Evolutionary conservation across 108 stramenopile species (phyloP).

Genomic region (Nitzschia sp.): DNA sequence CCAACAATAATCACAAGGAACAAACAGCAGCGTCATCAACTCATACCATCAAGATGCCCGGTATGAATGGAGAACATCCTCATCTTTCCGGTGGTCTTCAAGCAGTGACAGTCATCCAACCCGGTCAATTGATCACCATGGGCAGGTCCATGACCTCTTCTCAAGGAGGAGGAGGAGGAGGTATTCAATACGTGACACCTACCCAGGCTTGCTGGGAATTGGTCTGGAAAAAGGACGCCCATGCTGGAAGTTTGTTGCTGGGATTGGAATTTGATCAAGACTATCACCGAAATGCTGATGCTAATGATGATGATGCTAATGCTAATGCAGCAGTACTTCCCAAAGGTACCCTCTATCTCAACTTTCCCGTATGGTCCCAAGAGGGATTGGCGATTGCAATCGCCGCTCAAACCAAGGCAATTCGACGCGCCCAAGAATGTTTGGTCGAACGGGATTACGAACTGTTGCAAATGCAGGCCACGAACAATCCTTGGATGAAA

Average conservation of each 20-base stretch:
- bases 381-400: conserved; percentile 42
- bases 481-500: conserved; percentile 56
- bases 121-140: background rate
- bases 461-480: conserved; percentile 48
- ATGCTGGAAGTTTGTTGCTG: conserved; percentile 49
- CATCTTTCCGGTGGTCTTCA: background rate
- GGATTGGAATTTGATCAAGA: conserved; percentile 58
- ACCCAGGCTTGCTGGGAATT: conserved; percentile 63
- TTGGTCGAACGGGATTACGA: conserved; percentile 45
- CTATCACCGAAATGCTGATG: conserved; percentile 49
- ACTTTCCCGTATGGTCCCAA: conserved; percentile 54
- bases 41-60: background rate
- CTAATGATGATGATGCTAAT: conserved; percentile 37
- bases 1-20: background rate
- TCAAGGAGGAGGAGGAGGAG: too few species aligned
- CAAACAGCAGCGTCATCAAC: background rate
- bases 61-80: background rate
- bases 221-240: conserved; percentile 53
- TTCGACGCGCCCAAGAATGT: conserved; percentile 34
- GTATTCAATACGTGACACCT: conserved; percentile 33
- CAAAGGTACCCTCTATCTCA: conserved; percentile 52
- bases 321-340: conserved; percentile 57
- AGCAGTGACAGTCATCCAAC: background rate
- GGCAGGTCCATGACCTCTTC: too few species aligned
- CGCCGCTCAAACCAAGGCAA: conserved; percentile 29